Percentiles rank a stretch among this genome's conserved stretches.
Evolutionary conservation across 73 alveolate species (phyloP).

Genomic region (Blepharisma japonicum): DNA sequence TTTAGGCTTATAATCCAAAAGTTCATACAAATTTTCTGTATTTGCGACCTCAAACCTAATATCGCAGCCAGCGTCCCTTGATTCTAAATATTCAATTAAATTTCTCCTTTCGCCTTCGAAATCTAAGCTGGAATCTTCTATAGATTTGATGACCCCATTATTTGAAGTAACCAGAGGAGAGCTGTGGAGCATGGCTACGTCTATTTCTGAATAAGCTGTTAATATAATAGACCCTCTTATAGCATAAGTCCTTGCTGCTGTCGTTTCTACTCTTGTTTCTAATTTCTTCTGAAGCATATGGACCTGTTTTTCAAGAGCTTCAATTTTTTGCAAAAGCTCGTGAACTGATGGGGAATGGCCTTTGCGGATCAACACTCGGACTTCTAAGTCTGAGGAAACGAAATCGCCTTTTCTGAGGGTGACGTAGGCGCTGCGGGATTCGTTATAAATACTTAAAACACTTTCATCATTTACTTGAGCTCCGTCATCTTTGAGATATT

Average conservation of each 20-base stretch:
- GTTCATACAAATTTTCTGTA: background rate
- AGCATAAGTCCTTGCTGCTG: background rate
- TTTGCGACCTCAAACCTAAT: conserved; percentile 26
- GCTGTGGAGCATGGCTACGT: conserved; percentile 7
- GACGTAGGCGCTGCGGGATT: background rate
- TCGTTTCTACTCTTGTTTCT: background rate
- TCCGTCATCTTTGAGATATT: too few relatives aligned
- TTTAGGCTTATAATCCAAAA: conserved; percentile 2
- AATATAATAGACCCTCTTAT: background rate
- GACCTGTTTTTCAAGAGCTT: background rate
- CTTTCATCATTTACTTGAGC: too few relatives aligned
- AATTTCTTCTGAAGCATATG: background rate
- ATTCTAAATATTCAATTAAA: background rate
- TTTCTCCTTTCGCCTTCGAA: conserved; percentile 26
- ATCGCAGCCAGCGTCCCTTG: background rate
- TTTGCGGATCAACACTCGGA: background rate
- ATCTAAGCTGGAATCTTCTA: background rate
- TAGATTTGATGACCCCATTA: background rate
- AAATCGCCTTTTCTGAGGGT: background rate
- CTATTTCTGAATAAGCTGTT: background rate
- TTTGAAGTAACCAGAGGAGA: background rate
- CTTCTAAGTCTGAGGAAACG: background rate
- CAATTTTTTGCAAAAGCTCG: background rate
- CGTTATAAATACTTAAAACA: background rate
- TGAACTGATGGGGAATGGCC: background rate